Conservation (phyloP, 75 land plant genomes). For the Pseudotsuga menziesii region DNA sequence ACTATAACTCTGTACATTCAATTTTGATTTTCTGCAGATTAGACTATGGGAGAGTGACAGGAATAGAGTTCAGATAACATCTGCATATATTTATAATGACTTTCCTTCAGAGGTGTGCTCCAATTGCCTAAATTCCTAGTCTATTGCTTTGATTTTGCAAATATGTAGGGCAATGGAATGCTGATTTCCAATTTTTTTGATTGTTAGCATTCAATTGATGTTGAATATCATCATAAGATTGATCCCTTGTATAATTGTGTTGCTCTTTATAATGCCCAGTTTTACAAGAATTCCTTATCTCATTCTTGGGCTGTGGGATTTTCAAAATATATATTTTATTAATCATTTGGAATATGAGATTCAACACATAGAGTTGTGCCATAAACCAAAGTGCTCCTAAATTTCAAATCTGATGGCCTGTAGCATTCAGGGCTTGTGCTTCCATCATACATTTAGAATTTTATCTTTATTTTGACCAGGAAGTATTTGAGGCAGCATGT, state of each 20-base stretch:
- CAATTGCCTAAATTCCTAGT: background rate
- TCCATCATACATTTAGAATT: background rate
- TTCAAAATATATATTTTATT: background rate
- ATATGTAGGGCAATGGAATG: background rate
- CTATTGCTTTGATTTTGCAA: background rate
- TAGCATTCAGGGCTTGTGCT: slow-evolving; percentile 2
- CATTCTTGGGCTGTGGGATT: background rate
- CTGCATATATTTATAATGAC: slow-evolving; percentile 76
- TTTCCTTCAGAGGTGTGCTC: slow-evolving; percentile 74
- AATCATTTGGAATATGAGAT: background rate
- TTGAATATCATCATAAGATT: slow-evolving; percentile 8
- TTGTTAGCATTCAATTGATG: background rate
- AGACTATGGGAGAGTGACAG: slow-evolving; percentile 89
- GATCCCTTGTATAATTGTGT: too few species aligned
- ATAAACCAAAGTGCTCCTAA: background rate
- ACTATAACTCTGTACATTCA: background rate
- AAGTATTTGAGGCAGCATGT: slow-evolving; percentile 68
- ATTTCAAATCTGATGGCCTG: background rate
- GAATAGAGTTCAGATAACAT: slow-evolving; percentile 66
- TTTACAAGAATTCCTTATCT: background rate
- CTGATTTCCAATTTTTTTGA: background rate
- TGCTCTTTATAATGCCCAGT: background rate
- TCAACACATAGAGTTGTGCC: background rate
- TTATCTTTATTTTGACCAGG: slow-evolving; percentile 36
- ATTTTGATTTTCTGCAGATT: slow-evolving; percentile 43